Base-by-base conservation (phyloP, 1,139 yeast genomes). In the Debaryomycetaceae sp. region DNA sequence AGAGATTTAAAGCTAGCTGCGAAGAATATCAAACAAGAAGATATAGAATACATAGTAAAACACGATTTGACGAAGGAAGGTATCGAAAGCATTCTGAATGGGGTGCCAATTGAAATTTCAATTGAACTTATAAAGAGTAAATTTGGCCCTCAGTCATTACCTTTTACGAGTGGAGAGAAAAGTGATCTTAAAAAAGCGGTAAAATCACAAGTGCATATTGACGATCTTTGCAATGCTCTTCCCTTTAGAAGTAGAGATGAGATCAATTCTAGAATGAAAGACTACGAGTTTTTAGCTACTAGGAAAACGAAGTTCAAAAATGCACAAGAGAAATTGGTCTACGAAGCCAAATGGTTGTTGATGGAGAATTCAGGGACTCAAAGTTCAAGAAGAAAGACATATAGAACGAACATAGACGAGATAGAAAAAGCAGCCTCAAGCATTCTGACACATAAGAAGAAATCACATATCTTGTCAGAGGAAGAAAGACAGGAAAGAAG, bases 301-400 rank as follows among this genome's bases (percentile, higher is more conserved):
- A 50, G 73, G 41, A 57, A 54, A 42, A 53, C 54, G 3, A 51
- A 47, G 13, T 69, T 68, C 46, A 58, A 56, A 36, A 59, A 54
- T 37, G 38, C 44, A 2, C 50, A 55, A n/a, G 74, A 68, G 33
- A 52, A 62, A 34, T 58, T 70, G 35, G 43, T 62, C 6, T 70
- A 69, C 43, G 69, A 65, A 44, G 70, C 73, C 1, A 56, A 61
- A 40, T 68, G 74, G 76, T 61, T 64, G 14, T 34, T 34, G 13
- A 46, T 32, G 41, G 53, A 39, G 28, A 19, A 19, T 6, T 13
- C 35, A 4, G 13, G 37, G 15, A 26, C 17, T 8, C 5, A 31
- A 11, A 33, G 40, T 18, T 18, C 36, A 14, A 19, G 47, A 37
- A 26, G 45, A 30, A 36, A 46, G 22, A 31, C 44, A 18, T 16